phyloP scores from a whole-genome alignment of 1,284 basidiomycete species.

The Moesziomyces sp. region DNA sequence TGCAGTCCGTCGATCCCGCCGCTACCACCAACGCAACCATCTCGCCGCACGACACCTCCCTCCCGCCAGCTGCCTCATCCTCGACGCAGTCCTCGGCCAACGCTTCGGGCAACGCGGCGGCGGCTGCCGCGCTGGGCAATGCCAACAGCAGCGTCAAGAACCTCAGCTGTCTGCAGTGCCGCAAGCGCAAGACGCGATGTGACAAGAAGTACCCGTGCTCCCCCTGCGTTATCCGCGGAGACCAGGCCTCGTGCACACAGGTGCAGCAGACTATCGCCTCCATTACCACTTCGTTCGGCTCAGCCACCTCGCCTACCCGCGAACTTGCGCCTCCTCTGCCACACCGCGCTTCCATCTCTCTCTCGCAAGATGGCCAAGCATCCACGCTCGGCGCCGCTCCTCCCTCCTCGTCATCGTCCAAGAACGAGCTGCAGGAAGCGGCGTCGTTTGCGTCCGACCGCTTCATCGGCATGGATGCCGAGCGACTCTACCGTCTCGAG shows the following conservation, averaged over 20 bases:
- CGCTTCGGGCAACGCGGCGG: too few relatives aligned
- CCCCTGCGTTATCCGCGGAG: constrained; percentile 44
- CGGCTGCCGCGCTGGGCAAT: too few relatives aligned
- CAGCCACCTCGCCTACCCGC: constrained; percentile 21
- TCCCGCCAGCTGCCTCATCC: neutral
- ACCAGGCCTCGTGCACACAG: constrained; percentile 34
- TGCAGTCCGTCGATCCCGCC: constrained; percentile 4
- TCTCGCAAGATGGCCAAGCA: constrained; percentile 8
- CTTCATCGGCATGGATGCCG: constrained; percentile 30
- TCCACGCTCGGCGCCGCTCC: neutral
- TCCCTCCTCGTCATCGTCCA: constrained; percentile 25
- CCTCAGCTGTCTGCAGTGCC: constrained; percentile 47
- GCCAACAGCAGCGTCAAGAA: constrained; percentile 42
- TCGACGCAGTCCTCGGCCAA: too few relatives aligned
- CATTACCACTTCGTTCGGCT: constrained; percentile 23
- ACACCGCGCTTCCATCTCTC: constrained; percentile 24
- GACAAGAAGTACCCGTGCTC: constrained; percentile 49
- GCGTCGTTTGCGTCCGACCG: constrained; percentile 22
- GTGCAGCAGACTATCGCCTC: constrained; percentile 49
- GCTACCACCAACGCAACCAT: neutral
- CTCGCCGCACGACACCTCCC: neutral
- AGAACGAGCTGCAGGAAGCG: constrained; percentile 11
- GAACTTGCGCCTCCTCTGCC: constrained; percentile 5
- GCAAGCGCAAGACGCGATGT: constrained; percentile 47
- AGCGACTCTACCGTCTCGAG: constrained; percentile 34